phyloP scores from a whole-genome alignment of 2,329 filamentous ascomycete genomes.

The Magnaporthiopsis incrustans region DNA sequence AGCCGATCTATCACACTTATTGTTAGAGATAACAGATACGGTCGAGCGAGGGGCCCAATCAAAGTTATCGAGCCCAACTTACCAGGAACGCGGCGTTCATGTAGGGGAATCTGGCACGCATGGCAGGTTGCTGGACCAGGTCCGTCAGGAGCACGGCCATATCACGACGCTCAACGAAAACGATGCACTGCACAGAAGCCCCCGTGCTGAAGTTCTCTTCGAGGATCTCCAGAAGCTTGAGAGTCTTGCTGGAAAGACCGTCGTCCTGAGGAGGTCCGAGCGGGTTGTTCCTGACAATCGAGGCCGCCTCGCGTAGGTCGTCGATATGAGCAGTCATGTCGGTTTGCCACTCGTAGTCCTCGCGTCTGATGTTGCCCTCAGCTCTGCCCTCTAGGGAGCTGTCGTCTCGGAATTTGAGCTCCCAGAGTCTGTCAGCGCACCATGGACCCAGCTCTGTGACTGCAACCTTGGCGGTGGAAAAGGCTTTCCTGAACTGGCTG shows the following conservation, averaged over 20 bases:
- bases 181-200: slow-evolving; percentile 3
- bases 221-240: slow-evolving; percentile 36
- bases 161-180: slow-evolving; percentile 6
- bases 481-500: slow-evolving; percentile 43
- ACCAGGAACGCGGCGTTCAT: slow-evolving; percentile 6
- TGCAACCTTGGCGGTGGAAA: slow-evolving; percentile 50
- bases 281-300: slow-evolving; percentile 43
- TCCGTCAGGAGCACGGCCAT: slow-evolving; percentile 1
- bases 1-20: slow-evolving; percentile 6
- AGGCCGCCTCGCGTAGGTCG: slow-evolving; percentile 50
- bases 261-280: slow-evolving; percentile 28
- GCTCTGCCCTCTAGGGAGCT: slow-evolving; percentile 52
- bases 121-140: not conserved
- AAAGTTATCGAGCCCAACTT: not conserved
- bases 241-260: slow-evolving; percentile 66
- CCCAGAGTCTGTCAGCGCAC: slow-evolving; percentile 80
- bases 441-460: slow-evolving; percentile 67
- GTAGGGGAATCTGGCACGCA: not conserved
- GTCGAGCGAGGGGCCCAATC: not conserved
- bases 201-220: slow-evolving; percentile 3
- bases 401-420: slow-evolving; percentile 54
- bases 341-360: not conserved
- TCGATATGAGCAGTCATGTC: slow-evolving; percentile 37
- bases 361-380: slow-evolving; percentile 18
- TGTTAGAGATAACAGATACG: not conserved